Base-by-base conservation (phyloP, 345 rosid species). In the Cardiospermum halicacabum region DNA sequence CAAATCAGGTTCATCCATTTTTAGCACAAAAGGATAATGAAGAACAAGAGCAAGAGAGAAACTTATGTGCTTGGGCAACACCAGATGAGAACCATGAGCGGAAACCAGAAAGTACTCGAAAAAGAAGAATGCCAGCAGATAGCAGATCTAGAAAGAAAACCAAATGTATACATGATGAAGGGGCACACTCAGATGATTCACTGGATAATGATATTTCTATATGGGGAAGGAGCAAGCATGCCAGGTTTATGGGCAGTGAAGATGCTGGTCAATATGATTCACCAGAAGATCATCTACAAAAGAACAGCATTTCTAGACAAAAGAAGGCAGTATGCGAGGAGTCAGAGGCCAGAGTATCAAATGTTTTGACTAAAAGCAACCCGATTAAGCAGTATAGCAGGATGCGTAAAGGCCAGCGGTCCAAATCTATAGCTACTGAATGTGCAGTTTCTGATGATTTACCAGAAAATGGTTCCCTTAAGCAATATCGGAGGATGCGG, bases 1-100 rank as follows among this genome's bases (percentile, higher is more conserved):
- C 98, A 62, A 88, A 84, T 82, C 97, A 87, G 84, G 93, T 92
- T 71, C 98, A 93, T 75, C 83, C 94, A 26, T 76, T 88, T 75
- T 71, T 93, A 64, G 72, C 75, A 22, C 73, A 73, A 64, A 64
- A 62, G 72, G 89, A 85, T 75, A 58, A 78, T 30, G 84, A 84
- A 39, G 90, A 71, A 16, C 86, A 72, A 69, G 94, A 86, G 32
- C 77, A 69, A 71, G 97, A 84, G 56, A 72, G 72, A 69, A 77
- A 72, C 74, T 48, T 39, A 36, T 80, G 48, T 72, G 64, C 69
- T 34, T 72, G 71, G 74, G 67, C 32, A 54, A 56, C 70, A 26
- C 51, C 75, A 24, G 83, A 78, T 69, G 89, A 82, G 62, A 80
- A 78, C 72, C 59, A 62, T 60, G 92, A 77, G 72, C 79, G 67